Evolutionary conservation across 257 asterid genomes (phyloP).

Genomic region (Lithospermum erythrorhizon): DNA sequence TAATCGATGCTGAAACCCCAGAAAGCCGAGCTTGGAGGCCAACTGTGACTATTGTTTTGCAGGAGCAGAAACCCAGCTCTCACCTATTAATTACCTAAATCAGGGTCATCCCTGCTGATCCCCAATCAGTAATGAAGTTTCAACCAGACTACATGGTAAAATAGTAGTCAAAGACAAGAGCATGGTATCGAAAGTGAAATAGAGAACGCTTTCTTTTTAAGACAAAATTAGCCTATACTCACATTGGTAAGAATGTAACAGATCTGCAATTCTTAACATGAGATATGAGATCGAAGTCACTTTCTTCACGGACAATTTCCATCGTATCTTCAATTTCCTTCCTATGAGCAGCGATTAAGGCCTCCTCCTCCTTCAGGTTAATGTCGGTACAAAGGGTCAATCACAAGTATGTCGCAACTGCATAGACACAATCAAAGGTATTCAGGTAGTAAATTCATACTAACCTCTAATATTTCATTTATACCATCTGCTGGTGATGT

Average conservation of each 20-base stretch:
- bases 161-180: not conserved
- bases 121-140: too few species aligned
- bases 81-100: conserved; percentile 76
- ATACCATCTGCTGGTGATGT: conserved; percentile 52
- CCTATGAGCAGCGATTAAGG: conserved; percentile 85
- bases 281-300: conserved; percentile 10
- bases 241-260: not conserved
- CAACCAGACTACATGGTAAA: not conserved
- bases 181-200: too few species aligned
- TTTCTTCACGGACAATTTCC: conserved; percentile 96
- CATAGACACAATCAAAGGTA: not conserved
- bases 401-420: not conserved
- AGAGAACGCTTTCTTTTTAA: too few species aligned
- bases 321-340: conserved; percentile 95
- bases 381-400: conserved; percentile 8
- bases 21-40: conserved; percentile 97
- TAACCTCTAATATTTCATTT: conserved; percentile 86
- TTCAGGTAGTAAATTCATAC: conserved; percentile 9
- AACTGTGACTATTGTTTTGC: conserved; percentile 90
- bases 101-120: too few species aligned
- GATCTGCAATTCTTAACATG: not conserved
- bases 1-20: conserved; percentile 89
- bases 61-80: conserved; percentile 85
- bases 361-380: conserved; percentile 74
- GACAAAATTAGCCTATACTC: not conserved